Percentiles rank a stretch among this genome's conserved stretches.
These are phyloP conservation scores for Phanerochaete carnosa DNA, from an alignment of 768 basidiomycete genomes.

Conservation along the genomic window DNA sequence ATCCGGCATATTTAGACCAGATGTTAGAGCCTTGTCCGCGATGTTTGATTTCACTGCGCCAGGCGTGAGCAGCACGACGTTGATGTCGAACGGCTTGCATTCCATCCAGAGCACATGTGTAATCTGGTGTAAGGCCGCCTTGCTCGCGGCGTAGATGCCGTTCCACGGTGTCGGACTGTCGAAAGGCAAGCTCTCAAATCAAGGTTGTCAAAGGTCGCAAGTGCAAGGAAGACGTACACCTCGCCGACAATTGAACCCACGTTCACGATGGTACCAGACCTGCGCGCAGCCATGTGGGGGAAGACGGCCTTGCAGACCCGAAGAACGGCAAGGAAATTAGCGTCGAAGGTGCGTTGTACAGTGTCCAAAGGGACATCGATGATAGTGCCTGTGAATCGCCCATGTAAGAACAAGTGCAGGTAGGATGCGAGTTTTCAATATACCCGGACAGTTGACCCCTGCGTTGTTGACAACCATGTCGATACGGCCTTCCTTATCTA, in stretches of 20 bases:
- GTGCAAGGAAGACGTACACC: constrained; percentile 38
- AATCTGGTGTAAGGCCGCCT: constrained; percentile 56
- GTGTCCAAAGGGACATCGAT: constrained; percentile 55
- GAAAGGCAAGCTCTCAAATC: not conserved
- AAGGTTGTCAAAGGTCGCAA: not conserved
- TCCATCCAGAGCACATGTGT: constrained; percentile 80
- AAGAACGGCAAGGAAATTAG: constrained; percentile 58
- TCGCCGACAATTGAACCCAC: constrained; percentile 68
- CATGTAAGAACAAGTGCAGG: not conserved
- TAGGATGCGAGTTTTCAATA: constrained; percentile 7
- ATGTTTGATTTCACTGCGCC: constrained; percentile 68
- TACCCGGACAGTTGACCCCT: constrained; percentile 44
- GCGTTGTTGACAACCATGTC: constrained; percentile 82
- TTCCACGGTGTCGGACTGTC: constrained; percentile 68
- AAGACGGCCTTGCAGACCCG: constrained; percentile 59
- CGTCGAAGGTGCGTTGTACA: no score
- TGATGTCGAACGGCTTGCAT: constrained; percentile 65
- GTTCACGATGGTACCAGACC: constrained; percentile 66
- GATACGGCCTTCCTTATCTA: constrained; percentile 54
- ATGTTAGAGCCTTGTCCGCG: constrained; percentile 34
- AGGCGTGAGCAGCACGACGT: constrained; percentile 67
- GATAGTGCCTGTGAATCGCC: constrained; percentile 31
- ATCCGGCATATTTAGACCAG: no score
- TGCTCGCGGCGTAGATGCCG: constrained; percentile 53
- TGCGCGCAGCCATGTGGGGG: constrained; percentile 68